These are phyloP conservation scores for Areca catechu DNA, from an alignment of 176 grass and related monocot species.

Conservation along the genomic window DNA sequence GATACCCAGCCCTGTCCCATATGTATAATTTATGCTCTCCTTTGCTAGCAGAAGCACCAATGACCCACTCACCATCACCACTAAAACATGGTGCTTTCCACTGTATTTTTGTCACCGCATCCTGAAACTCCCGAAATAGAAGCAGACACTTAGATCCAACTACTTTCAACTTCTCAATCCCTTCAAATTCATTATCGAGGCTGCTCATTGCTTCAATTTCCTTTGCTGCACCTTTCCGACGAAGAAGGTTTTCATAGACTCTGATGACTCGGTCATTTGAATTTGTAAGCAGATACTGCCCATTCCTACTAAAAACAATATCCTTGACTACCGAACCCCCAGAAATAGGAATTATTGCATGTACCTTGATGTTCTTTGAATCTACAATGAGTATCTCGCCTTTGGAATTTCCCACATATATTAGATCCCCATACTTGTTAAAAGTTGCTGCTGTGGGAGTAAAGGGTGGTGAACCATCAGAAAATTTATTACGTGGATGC, in stretches of 20 bases:
- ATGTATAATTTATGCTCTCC: slow-evolving; percentile 93
- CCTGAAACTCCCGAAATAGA: slow-evolving; percentile 77
- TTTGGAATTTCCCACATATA: slow-evolving; percentile 95
- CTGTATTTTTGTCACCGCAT: slow-evolving; percentile 86
- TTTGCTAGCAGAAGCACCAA: slow-evolving; percentile 96
- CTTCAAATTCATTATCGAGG: slow-evolving; percentile 24
- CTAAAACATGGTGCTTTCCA: slow-evolving; percentile 99
- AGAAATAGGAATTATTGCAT: slow-evolving; percentile 65
- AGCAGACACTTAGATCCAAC: slow-evolving; percentile 55
- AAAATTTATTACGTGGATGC: slow-evolving; percentile 75
- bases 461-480: slow-evolving; percentile 82
- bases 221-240: slow-evolving; percentile 51
- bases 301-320: slow-evolving; percentile 82
- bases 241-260: slow-evolving; percentile 70
- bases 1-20: slow-evolving; percentile 73
- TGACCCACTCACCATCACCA: slow-evolving; percentile 92
- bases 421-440: slow-evolving; percentile 73
- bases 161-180: slow-evolving; percentile 58
- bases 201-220: slow-evolving; percentile 48
- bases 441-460: slow-evolving; percentile 94
- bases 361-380: slow-evolving; percentile 57
- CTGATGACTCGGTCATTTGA: slow-evolving; percentile 96
- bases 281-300: slow-evolving; percentile 76
- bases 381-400: slow-evolving; percentile 89
- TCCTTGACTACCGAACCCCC: slow-evolving; percentile 85